These are phyloP conservation scores for Neurospora sp. DNA, from an alignment of 2,329 filamentous ascomycete genomes.

Conservation along the genomic window DNA sequence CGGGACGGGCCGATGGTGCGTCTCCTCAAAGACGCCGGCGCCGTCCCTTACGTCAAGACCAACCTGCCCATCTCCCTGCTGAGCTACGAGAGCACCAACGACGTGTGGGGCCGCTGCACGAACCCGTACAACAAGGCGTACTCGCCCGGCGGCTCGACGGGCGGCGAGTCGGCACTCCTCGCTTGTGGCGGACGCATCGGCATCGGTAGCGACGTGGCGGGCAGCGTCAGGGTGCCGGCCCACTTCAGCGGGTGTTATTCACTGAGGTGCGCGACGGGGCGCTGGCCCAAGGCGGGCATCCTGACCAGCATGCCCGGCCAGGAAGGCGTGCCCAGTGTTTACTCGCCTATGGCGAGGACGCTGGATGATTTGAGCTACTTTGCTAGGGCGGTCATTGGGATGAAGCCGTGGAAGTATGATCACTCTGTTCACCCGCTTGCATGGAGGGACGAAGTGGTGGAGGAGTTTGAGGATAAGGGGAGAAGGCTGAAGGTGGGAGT, in stretches of 20 bases:
- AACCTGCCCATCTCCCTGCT: slow-evolving; percentile 79
- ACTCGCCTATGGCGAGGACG: slow-evolving; percentile 85
- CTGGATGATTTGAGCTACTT: slow-evolving; percentile 78
- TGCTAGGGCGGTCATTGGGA: slow-evolving; percentile 63
- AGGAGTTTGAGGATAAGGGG: slow-evolving; percentile 48
- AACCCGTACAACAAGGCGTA: slow-evolving; percentile 82
- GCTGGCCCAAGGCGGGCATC: slow-evolving; percentile 80
- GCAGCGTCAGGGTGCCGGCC: slow-evolving; percentile 76
- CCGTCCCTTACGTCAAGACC: slow-evolving; percentile 87
- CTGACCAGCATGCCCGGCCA: slow-evolving; percentile 86
- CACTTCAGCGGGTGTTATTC: slow-evolving; percentile 87
- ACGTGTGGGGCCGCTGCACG: slow-evolving; percentile 69
- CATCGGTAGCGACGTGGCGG: slow-evolving; percentile 83
- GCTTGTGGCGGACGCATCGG: slow-evolving; percentile 79
- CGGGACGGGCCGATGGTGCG: slow-evolving; percentile 64
- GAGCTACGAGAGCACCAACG: slow-evolving; percentile 71
- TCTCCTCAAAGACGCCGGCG: slow-evolving; percentile 77
- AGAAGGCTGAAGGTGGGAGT: slow-evolving; percentile 63
- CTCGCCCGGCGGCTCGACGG: slow-evolving; percentile 82
- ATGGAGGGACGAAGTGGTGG: slow-evolving; percentile 57
- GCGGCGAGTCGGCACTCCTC: slow-evolving; percentile 72
- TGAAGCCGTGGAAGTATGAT: slow-evolving; percentile 85
- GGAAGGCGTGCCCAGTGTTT: slow-evolving; percentile 80
- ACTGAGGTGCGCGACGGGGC: slow-evolving; percentile 74
- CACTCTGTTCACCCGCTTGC: slow-evolving; percentile 74